Evolutionary conservation across 306 rosid genomes (phyloP).

Genomic region (Aeschynomene evenia): DNA sequence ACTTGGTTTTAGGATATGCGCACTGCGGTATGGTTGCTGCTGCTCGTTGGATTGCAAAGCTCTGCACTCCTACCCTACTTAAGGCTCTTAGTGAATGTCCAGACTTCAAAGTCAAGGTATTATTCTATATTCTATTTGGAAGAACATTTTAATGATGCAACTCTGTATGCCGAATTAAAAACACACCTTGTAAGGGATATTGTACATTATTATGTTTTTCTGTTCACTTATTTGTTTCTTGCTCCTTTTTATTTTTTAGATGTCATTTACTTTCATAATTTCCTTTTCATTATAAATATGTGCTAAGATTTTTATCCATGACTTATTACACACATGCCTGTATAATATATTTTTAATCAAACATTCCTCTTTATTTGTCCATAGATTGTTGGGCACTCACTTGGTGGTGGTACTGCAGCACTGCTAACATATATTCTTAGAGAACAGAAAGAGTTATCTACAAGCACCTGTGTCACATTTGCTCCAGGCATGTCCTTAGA

Average conservation of each 20-base stretch:
- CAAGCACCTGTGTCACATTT: constrained; percentile 73
- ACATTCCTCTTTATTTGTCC: constrained; percentile 21
- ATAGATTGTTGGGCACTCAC: constrained; percentile 93
- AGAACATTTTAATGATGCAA: background rate
- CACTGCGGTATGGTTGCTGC: constrained; percentile 99
- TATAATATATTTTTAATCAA: constrained; percentile 14
- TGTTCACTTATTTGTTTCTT: constrained; percentile 1
- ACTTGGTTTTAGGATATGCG: constrained; percentile 91
- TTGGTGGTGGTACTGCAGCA: constrained; percentile 98
- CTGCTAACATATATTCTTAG: constrained; percentile 84
- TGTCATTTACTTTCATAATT: background rate
- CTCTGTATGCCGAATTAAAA: background rate
- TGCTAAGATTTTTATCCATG: background rate
- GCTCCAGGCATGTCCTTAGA: constrained; percentile 73
- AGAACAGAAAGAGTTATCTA: constrained; percentile 79
- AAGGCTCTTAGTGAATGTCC: constrained; percentile 79
- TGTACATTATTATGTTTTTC: constrained; percentile 9
- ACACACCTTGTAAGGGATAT: background rate
- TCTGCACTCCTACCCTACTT: constrained; percentile 75
- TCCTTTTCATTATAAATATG: background rate
- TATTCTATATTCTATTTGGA: constrained; percentile 15
- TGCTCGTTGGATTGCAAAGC: constrained; percentile 98
- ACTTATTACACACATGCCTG: background rate
- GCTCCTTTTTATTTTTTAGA: background rate
- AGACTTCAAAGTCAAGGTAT: constrained; percentile 76